phyloP scores from a whole-genome alignment of 2,329 filamentous ascomycete species.

The Alternaria sp. region DNA sequence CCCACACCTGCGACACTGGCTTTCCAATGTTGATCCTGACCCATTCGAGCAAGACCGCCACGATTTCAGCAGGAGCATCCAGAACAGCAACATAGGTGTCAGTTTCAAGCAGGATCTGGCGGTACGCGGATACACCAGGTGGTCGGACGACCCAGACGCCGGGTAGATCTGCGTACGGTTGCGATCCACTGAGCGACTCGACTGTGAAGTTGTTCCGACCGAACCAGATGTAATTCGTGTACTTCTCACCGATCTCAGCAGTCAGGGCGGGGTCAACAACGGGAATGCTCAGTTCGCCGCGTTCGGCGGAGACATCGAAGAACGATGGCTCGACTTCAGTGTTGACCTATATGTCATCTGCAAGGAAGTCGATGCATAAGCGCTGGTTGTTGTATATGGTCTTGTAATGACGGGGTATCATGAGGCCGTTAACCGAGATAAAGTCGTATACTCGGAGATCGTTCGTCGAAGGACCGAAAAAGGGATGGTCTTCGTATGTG shows the following conservation, averaged over 20 bases:
- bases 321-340: background rate
- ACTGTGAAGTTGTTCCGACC: background rate
- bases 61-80: background rate
- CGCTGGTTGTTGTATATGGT: background rate
- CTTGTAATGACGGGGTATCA: background rate
- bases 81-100: background rate
- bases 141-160: background rate
- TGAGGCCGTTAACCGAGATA: background rate
- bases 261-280: background rate
- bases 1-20: slow-evolving; percentile 1
- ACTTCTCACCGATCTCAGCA: background rate
- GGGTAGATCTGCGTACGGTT: background rate
- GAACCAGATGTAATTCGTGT: background rate
- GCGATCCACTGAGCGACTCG: background rate
- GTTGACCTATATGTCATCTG: background rate
- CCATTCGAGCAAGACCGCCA: background rate
- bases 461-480: background rate
- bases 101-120: background rate
- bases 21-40: background rate
- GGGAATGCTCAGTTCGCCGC: background rate
- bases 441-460: background rate
- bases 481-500: slow-evolving; percentile 1
- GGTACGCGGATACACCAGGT: background rate
- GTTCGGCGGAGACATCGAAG: background rate
- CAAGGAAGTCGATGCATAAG: background rate